Evolutionary conservation across 371 early-diverging fungal genomes (phyloP).

Genomic region (Vairimorpha apis): DNA sequence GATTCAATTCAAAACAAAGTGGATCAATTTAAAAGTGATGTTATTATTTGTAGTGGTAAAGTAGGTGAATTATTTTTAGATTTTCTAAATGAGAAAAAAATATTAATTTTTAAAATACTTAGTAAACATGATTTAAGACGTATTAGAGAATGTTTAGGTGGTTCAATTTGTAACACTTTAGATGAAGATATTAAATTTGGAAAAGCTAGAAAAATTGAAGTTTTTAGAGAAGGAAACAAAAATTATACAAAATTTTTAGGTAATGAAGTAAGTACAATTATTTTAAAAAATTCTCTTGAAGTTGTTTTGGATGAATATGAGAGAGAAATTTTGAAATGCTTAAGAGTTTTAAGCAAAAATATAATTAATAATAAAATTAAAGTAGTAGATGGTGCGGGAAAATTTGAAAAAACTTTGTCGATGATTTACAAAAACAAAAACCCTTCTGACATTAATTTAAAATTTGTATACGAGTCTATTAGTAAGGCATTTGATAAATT

Average conservation of each 20-base stretch:
- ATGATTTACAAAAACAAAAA: constrained; percentile 31
- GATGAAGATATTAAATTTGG: constrained; percentile 28
- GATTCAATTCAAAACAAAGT: constrained; percentile 65
- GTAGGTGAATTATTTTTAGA: constrained; percentile 56
- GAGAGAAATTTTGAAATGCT: constrained; percentile 34
- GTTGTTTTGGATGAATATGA: constrained; percentile 58
- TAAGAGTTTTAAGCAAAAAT: constrained; percentile 42
- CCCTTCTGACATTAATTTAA: not conserved
- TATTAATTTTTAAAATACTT: constrained; percentile 54
- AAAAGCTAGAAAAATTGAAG: constrained; percentile 28
- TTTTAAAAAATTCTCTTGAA: constrained; percentile 55
- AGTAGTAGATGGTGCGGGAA: constrained; percentile 27
- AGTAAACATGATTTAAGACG: constrained; percentile 61
- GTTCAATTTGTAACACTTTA: constrained; percentile 45
- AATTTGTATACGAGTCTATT: constrained; percentile 28
- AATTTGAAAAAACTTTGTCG: not conserved
- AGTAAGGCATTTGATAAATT: constrained; percentile 15
- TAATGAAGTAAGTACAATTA: constrained; percentile 48
- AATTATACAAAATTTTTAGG: constrained; percentile 51
- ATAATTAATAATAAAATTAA: constrained; percentile 22
- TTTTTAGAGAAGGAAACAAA: constrained; percentile 40
- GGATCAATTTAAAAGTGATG: constrained; percentile 74
- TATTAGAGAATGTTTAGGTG: constrained; percentile 54
- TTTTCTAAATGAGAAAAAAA: constrained; percentile 54
- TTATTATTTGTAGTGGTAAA: constrained; percentile 59